A percentile compares a stretch with the other conserved stretches of the same genome.
Conservation (phyloP, 805 yeast genomes). For the Metschnikowia koreensis region DNA sequence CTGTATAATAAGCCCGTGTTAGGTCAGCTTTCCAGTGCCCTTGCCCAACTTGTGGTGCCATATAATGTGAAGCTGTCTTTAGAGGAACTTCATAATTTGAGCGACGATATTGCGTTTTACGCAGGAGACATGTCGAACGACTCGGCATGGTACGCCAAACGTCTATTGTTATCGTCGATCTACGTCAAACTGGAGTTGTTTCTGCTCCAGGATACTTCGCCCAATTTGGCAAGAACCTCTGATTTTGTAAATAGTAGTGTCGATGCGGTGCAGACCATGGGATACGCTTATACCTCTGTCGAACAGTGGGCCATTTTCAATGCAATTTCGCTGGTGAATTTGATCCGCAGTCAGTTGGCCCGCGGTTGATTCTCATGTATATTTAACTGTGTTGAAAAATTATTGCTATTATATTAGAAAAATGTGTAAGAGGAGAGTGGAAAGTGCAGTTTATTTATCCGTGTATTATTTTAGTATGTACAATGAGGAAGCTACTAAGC, state of each 20-base stretch:
- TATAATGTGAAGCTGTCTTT: conserved; percentile 55
- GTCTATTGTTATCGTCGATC: conserved; percentile 65
- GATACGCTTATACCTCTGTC: conserved; percentile 58
- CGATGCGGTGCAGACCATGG: conserved; percentile 50
- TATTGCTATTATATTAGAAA: no score
- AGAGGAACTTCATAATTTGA: conserved; percentile 66
- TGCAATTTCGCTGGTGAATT: conserved; percentile 59
- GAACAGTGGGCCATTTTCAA: conserved; percentile 78
- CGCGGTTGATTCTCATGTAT: conserved; percentile 45
- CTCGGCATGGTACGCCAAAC: conserved; percentile 89
- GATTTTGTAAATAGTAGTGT: conserved; percentile 64
- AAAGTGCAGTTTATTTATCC: no score
- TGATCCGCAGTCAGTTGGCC: conserved; percentile 66
- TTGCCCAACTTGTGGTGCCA: conserved; percentile 66
- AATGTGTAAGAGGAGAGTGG: no score
- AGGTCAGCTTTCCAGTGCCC: conserved; percentile 45
- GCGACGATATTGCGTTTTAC: conserved; percentile 79
- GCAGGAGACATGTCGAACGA: conserved; percentile 80
- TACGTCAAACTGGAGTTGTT: conserved; percentile 76
- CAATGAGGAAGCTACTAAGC: background rate
- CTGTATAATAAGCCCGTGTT: conserved; percentile 48
- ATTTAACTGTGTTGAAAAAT: no score
- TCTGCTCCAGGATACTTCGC: conserved; percentile 73
- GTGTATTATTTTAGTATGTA: background rate
- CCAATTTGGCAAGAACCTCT: conserved; percentile 53